Evolutionary conservation across 345 rosid species (phyloP), one percentile per base, ranked within the genome.

Genomic region (Draba incana): DNA sequence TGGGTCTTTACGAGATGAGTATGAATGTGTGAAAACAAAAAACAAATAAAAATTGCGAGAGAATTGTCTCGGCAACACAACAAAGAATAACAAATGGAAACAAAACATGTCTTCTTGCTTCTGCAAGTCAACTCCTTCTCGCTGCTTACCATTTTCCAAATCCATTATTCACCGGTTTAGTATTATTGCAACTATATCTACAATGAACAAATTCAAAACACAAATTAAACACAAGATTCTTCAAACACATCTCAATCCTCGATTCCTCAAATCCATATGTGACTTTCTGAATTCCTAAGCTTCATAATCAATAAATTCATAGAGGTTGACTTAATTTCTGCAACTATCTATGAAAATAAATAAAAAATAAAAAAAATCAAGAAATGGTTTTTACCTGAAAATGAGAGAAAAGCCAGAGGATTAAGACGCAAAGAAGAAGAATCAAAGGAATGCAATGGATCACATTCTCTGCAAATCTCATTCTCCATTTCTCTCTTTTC

Each of bases 391-490:
- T 28, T 71, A 84, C 90, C 92, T 66, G 84, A 79, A 62, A 78
- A 62, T 30, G 11, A 59, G 96, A 86, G 84, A 82, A 90, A 79
- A 88, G 77, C 94, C 97, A 90, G 68, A 93, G 97, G 57, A 93
- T 57, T 68, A 78, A 45, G 42, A 82, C 86, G 69, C 88, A 88
- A 37, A 88, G 70, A 25, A 80, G 43, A 44, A 90, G 85, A 38
- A 92, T 44, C 12, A 90, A 61, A 68, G 97, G 98, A 72, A 93
- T 86, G 51, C 79, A 55, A 78, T 93, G 97, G 76, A 93, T 67
- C 11, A 87, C 83, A 62, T 84, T 83, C 81, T 93, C 86, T 6
- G 98, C 86, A 54, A 77, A 80, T 84, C 92, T 80, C 71, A 82
- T 69, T 41, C 85, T 79, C 13, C 82, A 78, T 23, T 70, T 83